Base-by-base conservation (phyloP, 2,329 filamentous ascomycete genomes). In the Fulvia fulva region DNA sequence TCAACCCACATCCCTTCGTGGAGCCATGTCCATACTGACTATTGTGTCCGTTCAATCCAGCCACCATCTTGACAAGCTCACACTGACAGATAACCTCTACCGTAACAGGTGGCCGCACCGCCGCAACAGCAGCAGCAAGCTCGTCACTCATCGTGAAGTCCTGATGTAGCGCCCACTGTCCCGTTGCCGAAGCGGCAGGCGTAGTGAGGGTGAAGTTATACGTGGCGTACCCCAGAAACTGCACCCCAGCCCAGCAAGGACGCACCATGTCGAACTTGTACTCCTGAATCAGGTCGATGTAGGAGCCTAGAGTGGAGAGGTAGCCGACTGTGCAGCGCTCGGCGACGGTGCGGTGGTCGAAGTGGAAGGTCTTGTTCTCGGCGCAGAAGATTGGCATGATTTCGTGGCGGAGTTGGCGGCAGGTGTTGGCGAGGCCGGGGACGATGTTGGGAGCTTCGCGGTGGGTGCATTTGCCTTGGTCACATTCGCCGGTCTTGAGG, bases 341-440 rank as follows among this genome's bases (percentile, higher is more conserved):
- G 19, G 59, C 57, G 21, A 68, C 65, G 26, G 63, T 63, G 12
- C 56, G 58, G 26, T 61, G 56, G 51, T 69, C 65, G 51, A 69
- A 69, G 16, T 51, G 26, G 55, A 68, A 63, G 12, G 47, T 51
- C 7, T 28, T 26, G 34, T 68, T 67, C 57, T 69, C 66, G 25
- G 55, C 45, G 55, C 53, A 58, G 59, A 58, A 68, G 50, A 69
- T 67, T 1, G 64, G 61, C 50, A 63, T 57, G 22, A 63, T 49
- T 57, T 69, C 67, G 30, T 58, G 56, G 43, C 67, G 58, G 16
- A 68, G 61, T 55, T 68, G 65, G 14, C 55, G 58, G 53, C 66
- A 68, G 25, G 67, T 65, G 51, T 55, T 63, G 37, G 66, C 60
- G 37, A 69, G 64, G 3, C 55, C 65, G 1, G 67, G 65, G 11